phyloP scores from a whole-genome alignment of 495 filamentous ascomycete genomes.

The Lindgomyces ingoldianus region DNA sequence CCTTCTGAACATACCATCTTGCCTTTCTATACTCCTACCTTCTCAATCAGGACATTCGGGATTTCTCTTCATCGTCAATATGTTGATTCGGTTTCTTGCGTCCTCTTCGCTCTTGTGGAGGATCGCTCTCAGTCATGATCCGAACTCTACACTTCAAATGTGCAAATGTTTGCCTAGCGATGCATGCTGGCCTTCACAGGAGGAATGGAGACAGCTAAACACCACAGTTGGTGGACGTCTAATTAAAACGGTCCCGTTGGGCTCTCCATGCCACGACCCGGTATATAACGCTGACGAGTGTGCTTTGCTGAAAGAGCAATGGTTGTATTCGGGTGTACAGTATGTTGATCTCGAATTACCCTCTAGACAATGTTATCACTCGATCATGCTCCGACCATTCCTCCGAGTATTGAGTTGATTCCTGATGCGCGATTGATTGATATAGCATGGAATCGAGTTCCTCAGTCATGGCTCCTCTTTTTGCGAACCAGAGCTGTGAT shows the following conservation, averaged over 20 bases:
- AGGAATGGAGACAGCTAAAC: constrained; percentile 7
- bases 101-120: no score
- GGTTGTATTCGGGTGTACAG: neutral
- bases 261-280: neutral
- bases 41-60: no score
- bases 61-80: no score
- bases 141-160: no score
- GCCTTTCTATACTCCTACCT: no score
- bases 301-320: neutral
- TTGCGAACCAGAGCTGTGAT: constrained; percentile 56
- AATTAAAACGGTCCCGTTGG: constrained; percentile 2
- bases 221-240: constrained; percentile 2
- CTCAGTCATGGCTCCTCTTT: constrained; percentile 51
- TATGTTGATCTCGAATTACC: neutral
- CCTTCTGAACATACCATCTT: no score
- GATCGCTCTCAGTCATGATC: no score
- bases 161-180: neutral
- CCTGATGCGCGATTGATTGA: constrained; percentile 20
- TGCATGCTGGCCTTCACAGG: neutral
- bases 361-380: neutral
- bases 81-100: no score
- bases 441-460: constrained; percentile 20
- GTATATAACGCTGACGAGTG: neutral
- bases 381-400: no score
- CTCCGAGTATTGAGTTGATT: no score